Percentiles rank a stretch among this genome's conserved stretches.
Evolutionary conservation across 2,329 filamentous ascomycete genomes (phyloP).

Genomic region (Phaeophleospora eucalypticola): DNA sequence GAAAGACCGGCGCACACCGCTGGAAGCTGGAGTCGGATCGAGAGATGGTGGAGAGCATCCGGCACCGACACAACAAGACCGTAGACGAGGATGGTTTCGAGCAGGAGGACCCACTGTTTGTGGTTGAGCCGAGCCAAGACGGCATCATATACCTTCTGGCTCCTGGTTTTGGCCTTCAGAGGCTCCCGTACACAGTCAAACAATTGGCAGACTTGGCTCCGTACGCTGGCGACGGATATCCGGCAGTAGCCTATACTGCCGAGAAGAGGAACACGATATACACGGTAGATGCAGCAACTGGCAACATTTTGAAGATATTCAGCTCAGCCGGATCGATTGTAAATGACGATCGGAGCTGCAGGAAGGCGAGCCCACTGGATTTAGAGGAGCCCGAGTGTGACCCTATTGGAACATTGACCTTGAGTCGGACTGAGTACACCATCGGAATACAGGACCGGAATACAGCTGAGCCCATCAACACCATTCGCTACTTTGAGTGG

Average conservation of each 20-base stretch:
- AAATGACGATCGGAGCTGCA: slow-evolving; percentile 70
- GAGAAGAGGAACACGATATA: slow-evolving; percentile 88
- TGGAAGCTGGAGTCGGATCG: slow-evolving; percentile 83
- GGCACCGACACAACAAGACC: slow-evolving; percentile 65
- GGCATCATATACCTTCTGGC: slow-evolving; percentile 84
- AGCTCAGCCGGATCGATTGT: slow-evolving; percentile 65
- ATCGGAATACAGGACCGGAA: slow-evolving; percentile 76
- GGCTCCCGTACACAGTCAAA: slow-evolving; percentile 73
- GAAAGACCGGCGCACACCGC: slow-evolving; percentile 75
- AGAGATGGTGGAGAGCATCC: slow-evolving; percentile 86
- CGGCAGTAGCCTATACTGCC: slow-evolving; percentile 81
- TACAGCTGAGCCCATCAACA: slow-evolving; percentile 73
- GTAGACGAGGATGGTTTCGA: slow-evolving; percentile 55
- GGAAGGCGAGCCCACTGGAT: slow-evolving; percentile 58
- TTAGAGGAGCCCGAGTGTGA: slow-evolving; percentile 67
- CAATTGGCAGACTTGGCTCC: slow-evolving; percentile 75
- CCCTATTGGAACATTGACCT: slow-evolving; percentile 71
- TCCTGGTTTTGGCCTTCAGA: slow-evolving; percentile 61
- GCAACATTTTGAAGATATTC: slow-evolving; percentile 77
- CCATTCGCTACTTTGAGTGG: slow-evolving; percentile 92
- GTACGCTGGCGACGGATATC: slow-evolving; percentile 64
- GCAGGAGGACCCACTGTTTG: slow-evolving; percentile 88
- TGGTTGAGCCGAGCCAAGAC: slow-evolving; percentile 85
- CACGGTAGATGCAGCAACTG: slow-evolving; percentile 81
- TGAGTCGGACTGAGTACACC: slow-evolving; percentile 85